Conservation (phyloP, 768 basidiomycete species). For the Kondoa malvinella region DNA sequence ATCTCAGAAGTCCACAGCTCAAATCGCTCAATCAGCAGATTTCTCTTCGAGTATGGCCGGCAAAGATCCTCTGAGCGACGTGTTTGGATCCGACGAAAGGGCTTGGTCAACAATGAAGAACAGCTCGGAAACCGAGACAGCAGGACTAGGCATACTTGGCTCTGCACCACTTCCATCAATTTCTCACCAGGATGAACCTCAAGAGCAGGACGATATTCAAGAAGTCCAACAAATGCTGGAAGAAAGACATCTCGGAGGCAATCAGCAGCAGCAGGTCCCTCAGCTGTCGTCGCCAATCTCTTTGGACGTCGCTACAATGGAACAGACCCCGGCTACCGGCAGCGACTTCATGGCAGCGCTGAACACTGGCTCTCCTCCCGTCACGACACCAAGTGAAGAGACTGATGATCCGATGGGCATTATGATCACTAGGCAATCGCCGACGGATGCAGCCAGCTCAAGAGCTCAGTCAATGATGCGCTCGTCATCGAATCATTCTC, state of each 20-base stretch:
- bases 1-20: not conserved
- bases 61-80: conserved; percentile 22
- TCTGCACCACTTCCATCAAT: not conserved
- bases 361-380: not conserved
- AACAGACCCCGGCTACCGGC: not conserved
- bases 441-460: not conserved
- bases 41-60: not conserved
- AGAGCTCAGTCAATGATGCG: not conserved
- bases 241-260: not conserved
- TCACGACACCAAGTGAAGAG: not conserved
- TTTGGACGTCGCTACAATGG: conserved; percentile 7
- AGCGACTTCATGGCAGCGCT: not conserved
- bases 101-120: conserved; percentile 19
- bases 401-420: not conserved
- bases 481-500: not conserved
- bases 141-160: conserved; percentile 21
- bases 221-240: conserved; percentile 22
- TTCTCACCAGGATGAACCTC: conserved; percentile 7
- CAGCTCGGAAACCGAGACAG: conserved; percentile 13
- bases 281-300: conserved; percentile 26
- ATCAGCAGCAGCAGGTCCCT: not conserved
- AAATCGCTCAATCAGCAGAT: not conserved
- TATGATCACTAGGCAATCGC: not conserved
- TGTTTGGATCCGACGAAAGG: conserved; percentile 24
- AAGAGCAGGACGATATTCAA: conserved; percentile 21